Base-by-base conservation (phyloP, 2,329 filamentous ascomycete genomes). In the Cryphonectria radicalis region DNA sequence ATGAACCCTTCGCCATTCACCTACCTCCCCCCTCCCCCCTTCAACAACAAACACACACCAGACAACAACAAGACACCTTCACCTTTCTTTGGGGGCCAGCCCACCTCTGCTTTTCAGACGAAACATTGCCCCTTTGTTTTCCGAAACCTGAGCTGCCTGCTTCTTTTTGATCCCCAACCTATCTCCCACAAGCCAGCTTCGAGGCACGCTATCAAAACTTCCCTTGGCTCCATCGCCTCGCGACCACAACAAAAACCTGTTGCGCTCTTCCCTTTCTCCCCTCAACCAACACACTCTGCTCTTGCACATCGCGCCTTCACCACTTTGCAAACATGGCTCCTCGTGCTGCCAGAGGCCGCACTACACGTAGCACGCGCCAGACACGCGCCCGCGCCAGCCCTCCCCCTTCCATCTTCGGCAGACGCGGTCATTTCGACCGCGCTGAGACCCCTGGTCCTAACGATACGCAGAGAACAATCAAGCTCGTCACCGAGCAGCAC, bases 401-500 rank as follows among this genome's bases (percentile, higher is more conserved):
- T 19, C 55, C 37, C 64, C 57, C 40, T 43, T 60, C 35, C 28
- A 46, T 59, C 28, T 62, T 19, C 11, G 17, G 46, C 28, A 63
- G n/a, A 8, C 14, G 28, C 43, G 43, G 65, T 50, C n/a, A 35
- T 11, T 10, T 62, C 66, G 65, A 70, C 42, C 55, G n/a, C 17
- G 69, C 72, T 69, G 50, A 71, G 50, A 35, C 28, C n/a, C 65
- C 62, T 35, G 65, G 64, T 60, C 71, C 65, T 69, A 22, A 19
- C 63, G 69, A 71, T 13, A 7, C 91, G 78, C 92, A 98, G 88
- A 90, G 96, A 79, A 93, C 90, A 79, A 88, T 99, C 83, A 97
- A 95, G 89, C 90, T 99, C 84, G 88, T 98, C 76, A 98, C 96
- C 67, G 91, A 96, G 85, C 95, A 98, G 83, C 89, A 91, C 80